Conservation (phyloP, 345 rosid genomes). For the Moringa oleifera region DNA sequence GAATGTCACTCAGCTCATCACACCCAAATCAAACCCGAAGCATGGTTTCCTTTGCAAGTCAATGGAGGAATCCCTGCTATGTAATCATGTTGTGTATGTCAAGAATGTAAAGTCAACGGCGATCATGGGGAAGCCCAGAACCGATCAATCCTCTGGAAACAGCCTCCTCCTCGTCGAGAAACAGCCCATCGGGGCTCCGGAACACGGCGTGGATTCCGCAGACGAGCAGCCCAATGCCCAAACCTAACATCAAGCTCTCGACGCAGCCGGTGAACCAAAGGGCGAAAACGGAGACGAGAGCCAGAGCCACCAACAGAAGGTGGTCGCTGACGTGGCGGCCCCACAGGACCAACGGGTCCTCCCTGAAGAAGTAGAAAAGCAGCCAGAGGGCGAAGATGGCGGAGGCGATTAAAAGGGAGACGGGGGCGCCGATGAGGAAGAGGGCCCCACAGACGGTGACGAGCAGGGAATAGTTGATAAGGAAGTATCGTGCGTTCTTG, state of each 20-base stretch:
- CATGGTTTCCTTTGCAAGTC: too few species aligned
- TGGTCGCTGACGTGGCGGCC: conserved; percentile 28
- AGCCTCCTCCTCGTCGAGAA: conserved; percentile 24
- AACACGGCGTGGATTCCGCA: conserved; percentile 31
- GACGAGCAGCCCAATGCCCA: conserved; percentile 18
- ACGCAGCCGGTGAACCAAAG: conserved; percentile 30
- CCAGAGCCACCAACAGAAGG: conserved; percentile 21
- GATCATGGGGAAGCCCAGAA: background rate
- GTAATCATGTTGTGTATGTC: too few species aligned
- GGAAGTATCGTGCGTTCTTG: conserved; percentile 29
- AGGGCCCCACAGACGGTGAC: conserved; percentile 24
- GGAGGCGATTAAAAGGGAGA: conserved; percentile 27
- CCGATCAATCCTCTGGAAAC: conserved; percentile 22
- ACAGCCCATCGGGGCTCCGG: conserved; percentile 30
- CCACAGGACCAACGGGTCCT: conserved; percentile 34
- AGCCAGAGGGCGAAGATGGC: conserved; percentile 30
- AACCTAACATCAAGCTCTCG: conserved; percentile 23
- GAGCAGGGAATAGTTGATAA: conserved; percentile 37
- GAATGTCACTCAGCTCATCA: too few species aligned
- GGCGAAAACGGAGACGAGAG: conserved; percentile 22
- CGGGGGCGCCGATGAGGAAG: conserved; percentile 22
- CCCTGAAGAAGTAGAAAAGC: conserved; percentile 31
- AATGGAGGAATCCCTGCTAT: too few species aligned
- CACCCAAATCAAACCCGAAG: too few species aligned
- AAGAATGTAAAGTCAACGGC: background rate